Base-by-base conservation (phyloP, 495 filamentous ascomycete genomes). In the Cetradonia linearis region DNA sequence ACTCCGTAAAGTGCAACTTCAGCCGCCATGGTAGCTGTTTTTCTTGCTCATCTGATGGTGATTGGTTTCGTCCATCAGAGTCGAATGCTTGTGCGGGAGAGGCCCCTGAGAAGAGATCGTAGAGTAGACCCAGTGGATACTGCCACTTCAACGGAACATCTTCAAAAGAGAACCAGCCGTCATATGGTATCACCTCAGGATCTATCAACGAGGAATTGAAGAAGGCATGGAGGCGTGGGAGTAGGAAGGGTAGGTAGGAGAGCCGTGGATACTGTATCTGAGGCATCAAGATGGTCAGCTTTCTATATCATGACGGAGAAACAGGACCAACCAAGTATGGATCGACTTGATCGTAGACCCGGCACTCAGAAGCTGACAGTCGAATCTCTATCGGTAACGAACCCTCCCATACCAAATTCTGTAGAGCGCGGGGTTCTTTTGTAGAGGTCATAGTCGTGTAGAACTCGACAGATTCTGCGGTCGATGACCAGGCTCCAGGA, bases 61-160 rank as follows among this genome's bases (percentile, higher is more conserved):
- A 46, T 30, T 57, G 56, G 31, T 66, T 62, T n/a, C 62, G 36
- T 58, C 40, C 42, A 56, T 64, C 64, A 48, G 31, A 53, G 40
- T 40, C 40, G 49, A 54, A 52, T 16, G 65, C 54, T 59, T 75
- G 73, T 20, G 74, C 75, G 3, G 78, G 75, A 2, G 83, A 82
- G 53, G 76, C 77, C 20, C 85, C 86, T 1, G 84, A 84, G 60
- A 87, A 96, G 14, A 97, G 81, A 70, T 99, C 93, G 68, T 87
- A 89, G 31, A 97, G 80, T 25, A 99, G 77, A 10, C 94, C 93
- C 34, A 92, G 72, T 2, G 92, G 87, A 60, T 95, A 86, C 71
- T 96, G 75, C 86, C 90, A 86, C 83, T 94, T 86, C 75, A 91
- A 70, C 66, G 91, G 84, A 70, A 98, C 83, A 36, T 77, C 77